Percentiles rank a stretch among this genome's conserved stretches.
Conservation (phyloP, 2,329 filamentous ascomycete species). For the Fusarium continuum region DNA sequence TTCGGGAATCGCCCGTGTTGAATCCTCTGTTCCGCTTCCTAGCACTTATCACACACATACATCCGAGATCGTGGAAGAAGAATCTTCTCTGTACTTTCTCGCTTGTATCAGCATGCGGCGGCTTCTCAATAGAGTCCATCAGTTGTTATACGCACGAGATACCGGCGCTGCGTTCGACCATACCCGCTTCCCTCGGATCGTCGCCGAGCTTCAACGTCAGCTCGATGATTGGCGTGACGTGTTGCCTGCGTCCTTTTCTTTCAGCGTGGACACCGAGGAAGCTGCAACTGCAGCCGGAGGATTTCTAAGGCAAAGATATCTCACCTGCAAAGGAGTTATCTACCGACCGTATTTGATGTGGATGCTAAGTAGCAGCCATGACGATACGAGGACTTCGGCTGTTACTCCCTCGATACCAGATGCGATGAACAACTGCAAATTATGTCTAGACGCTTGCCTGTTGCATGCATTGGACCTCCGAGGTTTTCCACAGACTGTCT, state of each 20-base stretch:
- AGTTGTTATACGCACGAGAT: conserved; percentile 58
- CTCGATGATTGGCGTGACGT: conserved; percentile 60
- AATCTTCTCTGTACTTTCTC: conserved; percentile 62
- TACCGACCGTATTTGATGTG: conserved; percentile 62
- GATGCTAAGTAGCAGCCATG: conserved; percentile 53
- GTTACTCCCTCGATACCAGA: conserved; percentile 45
- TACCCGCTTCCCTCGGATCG: conserved; percentile 57
- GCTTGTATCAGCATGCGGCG: conserved; percentile 63
- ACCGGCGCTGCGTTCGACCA: conserved; percentile 56
- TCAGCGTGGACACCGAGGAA: conserved; percentile 47
- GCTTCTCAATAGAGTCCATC: conserved; percentile 58
- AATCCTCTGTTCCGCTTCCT: conserved; percentile 59
- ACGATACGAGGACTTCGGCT: conserved; percentile 37
- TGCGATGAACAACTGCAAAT: conserved; percentile 53
- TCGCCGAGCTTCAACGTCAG: conserved; percentile 59
- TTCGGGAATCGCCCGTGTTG: conserved; percentile 60
- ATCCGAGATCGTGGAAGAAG: conserved; percentile 51
- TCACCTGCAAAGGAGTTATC: conserved; percentile 62
- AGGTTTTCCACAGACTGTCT: conserved; percentile 59
- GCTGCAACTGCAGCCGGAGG: conserved; percentile 54
- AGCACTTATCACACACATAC: conserved; percentile 58
- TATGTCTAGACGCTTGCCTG: conserved; percentile 58
- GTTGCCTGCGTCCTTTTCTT: conserved; percentile 54
- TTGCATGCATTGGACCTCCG: conserved; percentile 59
- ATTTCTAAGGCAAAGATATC: conserved; percentile 60